These are phyloP conservation scores for Curvularia hawaiiensis DNA, from an alignment of 2,329 filamentous ascomycete species.

Conservation along the genomic window DNA sequence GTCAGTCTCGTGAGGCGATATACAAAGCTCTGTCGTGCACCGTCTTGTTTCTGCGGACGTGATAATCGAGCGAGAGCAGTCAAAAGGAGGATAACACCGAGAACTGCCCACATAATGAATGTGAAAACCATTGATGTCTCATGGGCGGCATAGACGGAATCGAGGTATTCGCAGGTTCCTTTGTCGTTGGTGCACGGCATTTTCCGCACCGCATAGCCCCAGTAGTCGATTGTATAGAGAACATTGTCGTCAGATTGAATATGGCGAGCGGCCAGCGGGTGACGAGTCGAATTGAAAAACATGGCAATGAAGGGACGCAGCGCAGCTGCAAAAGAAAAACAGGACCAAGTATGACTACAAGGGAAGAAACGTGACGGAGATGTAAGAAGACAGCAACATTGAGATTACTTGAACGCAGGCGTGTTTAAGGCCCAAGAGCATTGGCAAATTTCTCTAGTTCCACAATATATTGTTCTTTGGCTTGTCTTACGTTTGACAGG, in stretches of 20 bases:
- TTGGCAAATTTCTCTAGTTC: constrained; percentile 7
- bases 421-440: constrained; percentile 1
- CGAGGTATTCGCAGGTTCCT: constrained; percentile 11
- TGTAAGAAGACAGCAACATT: background rate
- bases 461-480: constrained; percentile 1
- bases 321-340: constrained; percentile 9
- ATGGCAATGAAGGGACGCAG: constrained; percentile 10
- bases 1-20: constrained; percentile 8
- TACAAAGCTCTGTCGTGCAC: constrained; percentile 6
- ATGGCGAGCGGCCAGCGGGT: constrained; percentile 11
- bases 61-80: constrained; percentile 7
- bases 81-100: constrained; percentile 7
- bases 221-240: constrained; percentile 12
- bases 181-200: constrained; percentile 12
- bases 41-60: constrained; percentile 2
- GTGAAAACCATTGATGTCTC: constrained; percentile 13
- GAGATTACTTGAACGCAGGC: background rate
- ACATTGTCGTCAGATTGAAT: constrained; percentile 10
- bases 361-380: background rate
- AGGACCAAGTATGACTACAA: constrained; percentile 4
- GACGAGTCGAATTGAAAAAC: constrained; percentile 7
- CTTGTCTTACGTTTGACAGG: constrained; percentile 7
- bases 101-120: constrained; percentile 10
- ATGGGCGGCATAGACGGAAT: constrained; percentile 9
- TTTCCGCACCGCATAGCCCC: constrained; percentile 12